Evolutionary conservation across 371 early-diverging fungal species (phyloP).

Genomic region (Thermomucor indicae-seudaticae): DNA sequence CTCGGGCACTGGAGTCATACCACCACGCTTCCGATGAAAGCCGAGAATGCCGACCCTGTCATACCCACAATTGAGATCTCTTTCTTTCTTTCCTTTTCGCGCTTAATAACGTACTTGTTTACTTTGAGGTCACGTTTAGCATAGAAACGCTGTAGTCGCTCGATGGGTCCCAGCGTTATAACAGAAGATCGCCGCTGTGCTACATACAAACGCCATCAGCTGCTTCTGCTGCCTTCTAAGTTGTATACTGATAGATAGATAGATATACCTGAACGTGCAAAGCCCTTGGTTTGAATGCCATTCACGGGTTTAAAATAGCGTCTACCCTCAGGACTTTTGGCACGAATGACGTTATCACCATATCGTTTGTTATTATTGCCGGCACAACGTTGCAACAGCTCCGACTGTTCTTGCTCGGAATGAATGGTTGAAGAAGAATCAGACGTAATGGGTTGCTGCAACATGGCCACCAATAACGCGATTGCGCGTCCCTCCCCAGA

Average conservation of each 20-base stretch:
- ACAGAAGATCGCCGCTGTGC: constrained; percentile 47
- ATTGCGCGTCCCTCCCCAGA: neutral
- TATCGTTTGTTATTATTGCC: neutral
- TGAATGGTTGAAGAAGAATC: neutral
- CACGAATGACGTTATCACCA: constrained; percentile 16
- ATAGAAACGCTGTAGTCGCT: constrained; percentile 46
- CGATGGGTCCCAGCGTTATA: constrained; percentile 42
- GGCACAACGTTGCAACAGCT: neutral
- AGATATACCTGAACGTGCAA: constrained; percentile 43
- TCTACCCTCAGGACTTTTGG: constrained; percentile 36
- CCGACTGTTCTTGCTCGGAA: neutral
- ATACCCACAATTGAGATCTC: neutral
- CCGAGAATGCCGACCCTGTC: constrained; percentile 41
- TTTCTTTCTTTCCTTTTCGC: no score
- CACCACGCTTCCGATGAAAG: constrained; percentile 15
- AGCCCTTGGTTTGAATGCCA: constrained; percentile 44
- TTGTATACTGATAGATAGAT: neutral
- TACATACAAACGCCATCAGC: constrained; percentile 4
- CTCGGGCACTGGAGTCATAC: neutral
- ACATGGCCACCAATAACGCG: neutral
- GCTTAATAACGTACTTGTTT: constrained; percentile 50
- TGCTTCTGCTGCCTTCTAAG: no score
- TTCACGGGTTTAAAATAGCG: constrained; percentile 41
- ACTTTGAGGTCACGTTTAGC: constrained; percentile 38
- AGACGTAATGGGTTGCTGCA: neutral